Evolutionary conservation across 306 rosid species (phyloP).

Genomic region (Cicer arietinum): DNA sequence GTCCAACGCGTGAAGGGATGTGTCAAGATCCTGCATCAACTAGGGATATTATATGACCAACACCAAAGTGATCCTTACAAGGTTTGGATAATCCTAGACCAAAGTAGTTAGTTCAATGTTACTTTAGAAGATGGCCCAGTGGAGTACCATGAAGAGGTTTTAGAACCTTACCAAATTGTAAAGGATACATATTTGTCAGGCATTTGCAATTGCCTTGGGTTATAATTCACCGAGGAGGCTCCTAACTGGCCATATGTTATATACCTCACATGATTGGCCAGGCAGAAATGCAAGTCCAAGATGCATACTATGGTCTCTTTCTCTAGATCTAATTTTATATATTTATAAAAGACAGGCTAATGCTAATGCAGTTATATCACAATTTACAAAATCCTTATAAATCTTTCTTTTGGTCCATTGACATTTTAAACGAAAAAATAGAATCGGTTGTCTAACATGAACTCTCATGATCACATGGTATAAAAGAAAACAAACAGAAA

Average conservation of each 20-base stretch:
- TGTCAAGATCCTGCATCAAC: background rate
- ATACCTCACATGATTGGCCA: constrained; percentile 13
- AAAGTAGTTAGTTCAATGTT: constrained; percentile 3
- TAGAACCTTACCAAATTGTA: background rate
- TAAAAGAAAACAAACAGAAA: constrained; percentile 18
- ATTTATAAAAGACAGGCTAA: background rate
- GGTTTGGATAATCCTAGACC: background rate
- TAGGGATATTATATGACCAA: background rate
- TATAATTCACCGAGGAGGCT: constrained; percentile 21
- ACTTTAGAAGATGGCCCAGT: constrained; percentile 4
- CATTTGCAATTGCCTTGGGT: constrained; percentile 1
- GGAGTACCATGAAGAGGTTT: background rate
- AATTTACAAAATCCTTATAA: constrained; percentile 10
- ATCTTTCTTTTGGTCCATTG: background rate
- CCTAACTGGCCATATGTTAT: constrained; percentile 10
- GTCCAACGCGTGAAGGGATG: background rate
- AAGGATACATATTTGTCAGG: constrained; percentile 20
- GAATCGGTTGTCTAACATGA: constrained; percentile 8
- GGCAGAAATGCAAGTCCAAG: background rate
- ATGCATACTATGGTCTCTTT: background rate
- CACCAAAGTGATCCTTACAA: background rate
- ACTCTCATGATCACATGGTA: background rate
- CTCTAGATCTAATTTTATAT: constrained; percentile 9
- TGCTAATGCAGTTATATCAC: background rate
- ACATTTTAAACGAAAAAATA: constrained; percentile 21